Conservation (phyloP, 768 basidiomycete species). For the Boletus reticulatus region DNA sequence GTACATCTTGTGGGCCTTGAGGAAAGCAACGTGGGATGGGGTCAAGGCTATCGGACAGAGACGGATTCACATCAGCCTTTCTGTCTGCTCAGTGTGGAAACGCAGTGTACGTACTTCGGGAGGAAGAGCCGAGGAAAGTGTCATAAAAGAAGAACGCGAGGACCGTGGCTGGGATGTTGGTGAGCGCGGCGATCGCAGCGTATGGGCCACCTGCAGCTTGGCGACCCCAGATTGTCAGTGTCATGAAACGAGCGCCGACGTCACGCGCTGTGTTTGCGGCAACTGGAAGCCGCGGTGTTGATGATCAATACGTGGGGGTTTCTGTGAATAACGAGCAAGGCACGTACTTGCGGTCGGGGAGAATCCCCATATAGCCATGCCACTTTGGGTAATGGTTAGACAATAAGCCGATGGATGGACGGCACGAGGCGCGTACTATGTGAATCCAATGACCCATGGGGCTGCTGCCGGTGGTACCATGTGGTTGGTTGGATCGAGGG, state of each 20-base stretch:
- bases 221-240: constrained; percentile 58
- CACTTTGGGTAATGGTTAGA: constrained; percentile 35
- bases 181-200: constrained; percentile 60
- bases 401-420: not conserved
- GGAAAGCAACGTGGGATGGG: constrained; percentile 18
- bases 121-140: constrained; percentile 54
- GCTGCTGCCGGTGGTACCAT: constrained; percentile 50
- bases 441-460: constrained; percentile 53
- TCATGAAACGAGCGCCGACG: constrained; percentile 60
- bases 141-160: constrained; percentile 56
- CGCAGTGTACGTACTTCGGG: constrained; percentile 44
- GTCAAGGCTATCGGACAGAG: constrained; percentile 19
- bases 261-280: constrained; percentile 69
- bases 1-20: constrained; percentile 23
- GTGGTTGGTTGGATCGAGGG: constrained; percentile 52
- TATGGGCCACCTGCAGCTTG: constrained; percentile 52
- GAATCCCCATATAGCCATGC: constrained; percentile 59
- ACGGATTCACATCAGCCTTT: constrained; percentile 9
- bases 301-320: not conserved
- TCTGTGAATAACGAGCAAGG: not conserved
- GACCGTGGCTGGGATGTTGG: constrained; percentile 63
- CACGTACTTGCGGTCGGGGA: constrained; percentile 44
- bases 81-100: not conserved
- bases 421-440: constrained; percentile 47
- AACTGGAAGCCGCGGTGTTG: constrained; percentile 33